Conservation (phyloP, 176 grass and related monocot species). For the Triticum aestivum region IWGSC_CS_RefSeq_v2.1 NC_057803.1:590554090-590554589, state of each 20-base stretch:
- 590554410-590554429: slow-evolving; percentile 76
- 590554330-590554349: slow-evolving; percentile 38
- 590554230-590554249: slow-evolving; percentile 81
- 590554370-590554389: slow-evolving; percentile 35
- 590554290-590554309: background rate
- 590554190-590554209: slow-evolving; percentile 90
- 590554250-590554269: slow-evolving; percentile 85
- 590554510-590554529: slow-evolving; percentile 7
- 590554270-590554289: slow-evolving; percentile 28
- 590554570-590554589: background rate
- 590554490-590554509: background rate
- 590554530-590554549: background rate
- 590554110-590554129: slow-evolving; percentile 48
- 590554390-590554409: slow-evolving; percentile 69
- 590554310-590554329: background rate
- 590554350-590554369: slow-evolving; percentile 55
- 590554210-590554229: slow-evolving; percentile 82
- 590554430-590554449: slow-evolving; percentile 61
- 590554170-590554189: slow-evolving; percentile 97
- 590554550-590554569: background rate
- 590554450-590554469: background rate
- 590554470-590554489: background rate
- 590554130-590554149: slow-evolving; percentile 91
- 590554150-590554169: slow-evolving; percentile 92
- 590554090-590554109: background rate